Conservation (phyloP, 78 protist species). For the Bigelowiella natans region DNA sequence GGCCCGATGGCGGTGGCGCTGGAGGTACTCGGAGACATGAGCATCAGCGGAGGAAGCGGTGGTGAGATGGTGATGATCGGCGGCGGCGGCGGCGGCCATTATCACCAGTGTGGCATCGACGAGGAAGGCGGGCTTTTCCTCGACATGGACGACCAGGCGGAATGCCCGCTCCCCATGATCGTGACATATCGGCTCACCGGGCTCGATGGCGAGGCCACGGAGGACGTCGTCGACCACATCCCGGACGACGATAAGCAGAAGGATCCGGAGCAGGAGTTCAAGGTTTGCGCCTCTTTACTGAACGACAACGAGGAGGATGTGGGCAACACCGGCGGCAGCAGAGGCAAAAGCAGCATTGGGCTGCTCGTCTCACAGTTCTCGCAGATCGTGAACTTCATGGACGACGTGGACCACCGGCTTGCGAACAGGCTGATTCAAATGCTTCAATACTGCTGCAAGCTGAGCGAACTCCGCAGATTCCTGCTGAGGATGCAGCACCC, state of each 20-base stretch:
- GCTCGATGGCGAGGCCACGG: slow-evolving; percentile 76
- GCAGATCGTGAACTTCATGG: background rate
- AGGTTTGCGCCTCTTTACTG: background rate
- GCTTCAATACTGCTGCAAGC: background rate
- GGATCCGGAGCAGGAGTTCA: background rate
- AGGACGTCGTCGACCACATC: background rate
- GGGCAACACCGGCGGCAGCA: too few species aligned
- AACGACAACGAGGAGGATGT: background rate
- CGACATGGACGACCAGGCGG: background rate
- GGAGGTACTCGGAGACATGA: background rate
- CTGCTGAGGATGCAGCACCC: background rate
- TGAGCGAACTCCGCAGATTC: background rate
- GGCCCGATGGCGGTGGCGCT: background rate
- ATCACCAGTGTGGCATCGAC: background rate
- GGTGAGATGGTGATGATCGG: background rate
- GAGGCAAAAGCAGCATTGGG: too few species aligned
- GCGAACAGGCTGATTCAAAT: background rate
- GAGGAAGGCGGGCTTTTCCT: background rate
- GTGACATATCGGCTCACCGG: slow-evolving; percentile 70
- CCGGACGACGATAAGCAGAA: background rate
- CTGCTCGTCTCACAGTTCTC: background rate
- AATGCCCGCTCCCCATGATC: slow-evolving; percentile 50
- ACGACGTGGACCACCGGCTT: background rate
- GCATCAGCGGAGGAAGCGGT: background rate
- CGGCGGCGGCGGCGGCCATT: background rate